These are phyloP conservation scores for Starmera quercuum DNA, from an alignment of 805 yeast genomes.

Conservation along the genomic window DNA sequence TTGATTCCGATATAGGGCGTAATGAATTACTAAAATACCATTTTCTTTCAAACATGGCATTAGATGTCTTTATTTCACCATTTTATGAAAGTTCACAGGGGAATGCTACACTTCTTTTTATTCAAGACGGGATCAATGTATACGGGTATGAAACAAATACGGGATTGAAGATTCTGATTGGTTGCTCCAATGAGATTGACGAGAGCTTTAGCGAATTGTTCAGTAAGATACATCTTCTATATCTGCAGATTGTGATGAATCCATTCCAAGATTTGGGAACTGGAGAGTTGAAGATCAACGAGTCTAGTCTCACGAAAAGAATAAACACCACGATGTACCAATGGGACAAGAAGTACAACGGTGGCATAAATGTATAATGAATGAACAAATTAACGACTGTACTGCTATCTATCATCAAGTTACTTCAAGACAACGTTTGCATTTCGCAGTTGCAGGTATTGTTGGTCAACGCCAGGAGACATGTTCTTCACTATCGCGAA, in stretches of 20 bases:
- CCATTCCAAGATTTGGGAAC: conserved; percentile 40
- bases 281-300: conserved; percentile 17
- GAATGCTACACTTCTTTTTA: conserved; percentile 39
- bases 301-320: conserved; percentile 9
- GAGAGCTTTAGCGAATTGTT: conserved; percentile 19
- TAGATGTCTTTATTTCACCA: conserved; percentile 57
- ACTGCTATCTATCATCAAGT: too few relatives aligned
- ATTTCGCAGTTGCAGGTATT: conserved; percentile 76
- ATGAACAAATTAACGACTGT: too few relatives aligned
- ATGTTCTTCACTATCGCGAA: conserved; percentile 68
- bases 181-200: conserved; percentile 32
- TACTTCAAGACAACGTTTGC: conserved; percentile 79
- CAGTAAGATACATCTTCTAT: conserved; percentile 42
- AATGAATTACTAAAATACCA: conserved; percentile 52
- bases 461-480: conserved; percentile 91
- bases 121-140: conserved; percentile 59
- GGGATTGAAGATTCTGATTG: conserved; percentile 59
- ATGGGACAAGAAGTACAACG: conserved; percentile 5
- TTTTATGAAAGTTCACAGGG: conserved; percentile 31
- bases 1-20: conserved; percentile 23
- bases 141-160: conserved; percentile 65
- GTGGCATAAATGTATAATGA: too few relatives aligned
- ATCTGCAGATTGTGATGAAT: conserved; percentile 49
- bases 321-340: conserved; percentile 7
- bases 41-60: conserved; percentile 68